Percentiles rank a stretch among this genome's conserved stretches.
Conservation (phyloP, 2,329 filamentous ascomycete genomes). For the Neofusicoccum laricinum region DNA sequence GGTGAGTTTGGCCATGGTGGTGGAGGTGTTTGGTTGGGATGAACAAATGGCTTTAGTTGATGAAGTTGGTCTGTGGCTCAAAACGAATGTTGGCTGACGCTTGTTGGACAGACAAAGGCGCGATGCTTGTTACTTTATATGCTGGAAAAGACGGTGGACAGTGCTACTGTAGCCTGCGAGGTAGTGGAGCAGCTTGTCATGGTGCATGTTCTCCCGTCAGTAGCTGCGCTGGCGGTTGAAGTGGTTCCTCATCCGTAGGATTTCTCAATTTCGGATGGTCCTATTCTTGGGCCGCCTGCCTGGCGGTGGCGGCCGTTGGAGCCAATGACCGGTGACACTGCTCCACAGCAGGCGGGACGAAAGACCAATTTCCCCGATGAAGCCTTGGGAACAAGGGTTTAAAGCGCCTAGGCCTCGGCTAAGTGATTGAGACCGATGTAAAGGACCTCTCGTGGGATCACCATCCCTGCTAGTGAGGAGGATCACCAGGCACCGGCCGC, state of each 20-base stretch:
- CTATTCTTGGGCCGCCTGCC: neutral
- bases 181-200: neutral
- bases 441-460: conserved; percentile 5
- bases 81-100: neutral
- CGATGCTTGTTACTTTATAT: neutral
- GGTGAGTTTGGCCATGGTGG: conserved; percentile 4
- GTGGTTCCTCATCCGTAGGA: neutral
- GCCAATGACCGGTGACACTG: neutral
- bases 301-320: neutral
- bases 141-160: neutral
- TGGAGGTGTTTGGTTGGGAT: neutral
- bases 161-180: neutral
- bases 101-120: neutral
- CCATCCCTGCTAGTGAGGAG: conserved; percentile 1
- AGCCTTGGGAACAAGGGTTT: neutral
- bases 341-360: neutral
- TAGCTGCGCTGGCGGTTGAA: neutral
- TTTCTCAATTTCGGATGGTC: neutral
- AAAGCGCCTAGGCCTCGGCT: neutral
- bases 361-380: neutral
- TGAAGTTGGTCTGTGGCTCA: neutral
- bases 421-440: neutral
- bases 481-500: conserved; percentile 1
- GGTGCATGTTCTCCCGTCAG: neutral
- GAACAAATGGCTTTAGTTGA: neutral